Percentiles rank a stretch among this genome's conserved stretches.
Evolutionary conservation across 2,329 filamentous ascomycete genomes (phyloP).

Genomic region (Fusarium xylarioides): DNA sequence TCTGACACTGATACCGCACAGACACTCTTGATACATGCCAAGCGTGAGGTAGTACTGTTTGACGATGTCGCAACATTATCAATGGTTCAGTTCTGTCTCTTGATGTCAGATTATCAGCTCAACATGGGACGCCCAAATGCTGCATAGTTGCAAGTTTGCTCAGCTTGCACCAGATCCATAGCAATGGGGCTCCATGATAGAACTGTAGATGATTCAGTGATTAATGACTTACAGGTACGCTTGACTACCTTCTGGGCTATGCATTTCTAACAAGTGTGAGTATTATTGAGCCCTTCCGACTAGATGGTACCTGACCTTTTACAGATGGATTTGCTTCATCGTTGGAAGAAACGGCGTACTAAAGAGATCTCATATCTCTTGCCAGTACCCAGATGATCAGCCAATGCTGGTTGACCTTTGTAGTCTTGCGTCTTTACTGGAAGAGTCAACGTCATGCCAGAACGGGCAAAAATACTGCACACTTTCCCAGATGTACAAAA

Average conservation of each 20-base stretch:
- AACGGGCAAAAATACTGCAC: fast-evolving
- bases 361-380: neutral
- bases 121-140: neutral
- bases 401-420: neutral
- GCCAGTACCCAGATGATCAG: neutral
- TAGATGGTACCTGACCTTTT: fast-evolving
- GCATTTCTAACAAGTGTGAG: neutral
- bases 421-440: neutral
- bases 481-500: neutral
- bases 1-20: fast-evolving
- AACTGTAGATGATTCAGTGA: too few species aligned
- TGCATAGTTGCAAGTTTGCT: neutral
- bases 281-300: fast-evolving
- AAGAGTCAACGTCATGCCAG: neutral
- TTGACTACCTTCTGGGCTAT: neutral
- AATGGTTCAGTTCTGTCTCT: neutral
- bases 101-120: neutral
- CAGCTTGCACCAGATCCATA: neutral
- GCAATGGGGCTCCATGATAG: neutral
- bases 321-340: fast-evolving
- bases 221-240: too few species aligned
- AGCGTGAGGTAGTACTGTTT: neutral
- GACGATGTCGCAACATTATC: neutral
- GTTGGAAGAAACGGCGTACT: neutral
- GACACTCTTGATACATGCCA: neutral